A percentile compares a stretch with the other conserved stretches of the same genome.
These are phyloP conservation scores for Mollisia scopiformis DNA, from an alignment of 2,329 filamentous ascomycete species.

Conservation along the genomic window DNA sequence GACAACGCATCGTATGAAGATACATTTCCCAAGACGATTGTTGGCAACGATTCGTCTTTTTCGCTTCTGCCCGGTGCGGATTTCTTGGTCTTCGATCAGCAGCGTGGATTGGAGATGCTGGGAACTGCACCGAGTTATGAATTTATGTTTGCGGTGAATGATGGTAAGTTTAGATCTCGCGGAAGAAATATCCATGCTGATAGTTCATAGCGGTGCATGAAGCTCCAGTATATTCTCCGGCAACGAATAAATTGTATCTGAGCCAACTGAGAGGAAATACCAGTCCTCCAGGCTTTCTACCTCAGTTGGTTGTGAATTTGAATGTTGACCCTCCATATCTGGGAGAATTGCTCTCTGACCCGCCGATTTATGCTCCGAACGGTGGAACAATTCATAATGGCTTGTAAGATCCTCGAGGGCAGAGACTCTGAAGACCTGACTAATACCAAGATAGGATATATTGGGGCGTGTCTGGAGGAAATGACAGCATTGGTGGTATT, in stretches of 20 bases:
- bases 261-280: slow-evolving; percentile 32
- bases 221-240: slow-evolving; percentile 45
- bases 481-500: slow-evolving; percentile 39
- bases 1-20: slow-evolving; percentile 27
- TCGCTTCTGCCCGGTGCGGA: slow-evolving; percentile 27
- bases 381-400: slow-evolving; percentile 45
- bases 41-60: slow-evolving; percentile 24
- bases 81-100: slow-evolving; percentile 42
- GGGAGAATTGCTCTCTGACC: slow-evolving; percentile 42
- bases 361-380: slow-evolving; percentile 47
- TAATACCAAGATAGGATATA: background rate
- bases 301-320: slow-evolving; percentile 44
- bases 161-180: background rate
- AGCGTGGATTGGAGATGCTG: slow-evolving; percentile 40
- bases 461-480: slow-evolving; percentile 40
- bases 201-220: slow-evolving; percentile 40
- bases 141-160: slow-evolving; percentile 37
- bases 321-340: slow-evolving; percentile 45
- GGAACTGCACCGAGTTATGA: slow-evolving; percentile 41
- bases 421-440: background rate
- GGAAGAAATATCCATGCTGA: background rate
- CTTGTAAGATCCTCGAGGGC: slow-evolving; percentile 13
- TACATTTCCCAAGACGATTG: slow-evolving; percentile 31
- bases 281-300: slow-evolving; percentile 38
- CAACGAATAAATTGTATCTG: slow-evolving; percentile 44